Evolutionary conservation across 1,284 basidiomycete species (phyloP), one percentile per base, ranked within the genome.

Genomic region (Heterobasidion irregulare): DNA sequence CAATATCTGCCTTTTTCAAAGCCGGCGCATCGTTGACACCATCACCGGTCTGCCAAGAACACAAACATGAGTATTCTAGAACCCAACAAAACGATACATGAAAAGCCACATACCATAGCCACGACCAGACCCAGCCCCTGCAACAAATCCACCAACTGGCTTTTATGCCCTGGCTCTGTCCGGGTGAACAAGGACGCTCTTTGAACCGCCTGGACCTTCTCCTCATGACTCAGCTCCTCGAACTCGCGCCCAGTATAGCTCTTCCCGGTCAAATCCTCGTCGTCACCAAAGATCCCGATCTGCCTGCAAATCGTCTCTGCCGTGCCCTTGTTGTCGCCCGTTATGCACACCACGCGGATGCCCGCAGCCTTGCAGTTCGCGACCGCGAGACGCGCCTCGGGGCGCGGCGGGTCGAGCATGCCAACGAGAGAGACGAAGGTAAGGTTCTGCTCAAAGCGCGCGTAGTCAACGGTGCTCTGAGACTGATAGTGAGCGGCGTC

Each of bases 21-120:
- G 95, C 95, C 15, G 95, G 95, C 0, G 95, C 95, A 65, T 99
- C 96, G 64, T 99, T 99, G 56, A 98, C 96, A 65, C 93, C 93
- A 65, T 95, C 94, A 55, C 91, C 92, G 56, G 90, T 92, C 88
- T 90, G 58, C 26, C n/a, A 12, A 41, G 50, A 48, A 35, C 26
- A 52, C n/a, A 60, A 33, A 9, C 59, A 56, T 65, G 32, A 60
- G 56, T 53, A 32, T 8, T 15, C 9, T 12, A 26, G 19, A 47
- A 9, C 19, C 36, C 38, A 19, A 33, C 19, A 15, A 26, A 26
- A 26, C 26, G 38, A 18, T 16, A 35, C 32, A 1, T 16, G 1
- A 8, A 8, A 5, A 46, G 34, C 13, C 45, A 71, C 85, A 56
- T 51, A 88, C 92, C 97, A 99, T 99, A 16, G 97, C 97, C n/a